Conservation (phyloP, 2,329 filamentous ascomycete genomes). For the Verticillium nubilum region DNA sequence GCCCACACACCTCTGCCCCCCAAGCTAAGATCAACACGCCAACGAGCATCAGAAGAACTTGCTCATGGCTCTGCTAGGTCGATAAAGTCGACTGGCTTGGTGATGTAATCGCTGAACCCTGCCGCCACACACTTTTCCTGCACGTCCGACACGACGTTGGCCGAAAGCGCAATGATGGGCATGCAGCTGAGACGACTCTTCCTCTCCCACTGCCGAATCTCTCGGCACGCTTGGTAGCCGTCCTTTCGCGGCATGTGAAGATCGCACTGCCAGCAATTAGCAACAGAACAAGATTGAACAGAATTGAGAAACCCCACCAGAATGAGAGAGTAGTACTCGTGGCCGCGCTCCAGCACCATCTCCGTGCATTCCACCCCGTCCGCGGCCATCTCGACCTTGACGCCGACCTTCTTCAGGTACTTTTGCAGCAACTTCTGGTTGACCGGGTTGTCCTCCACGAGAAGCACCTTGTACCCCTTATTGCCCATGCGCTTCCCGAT, state of each 20-base stretch:
- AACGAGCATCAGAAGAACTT: slow-evolving; percentile 56
- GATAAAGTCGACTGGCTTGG: slow-evolving; percentile 86
- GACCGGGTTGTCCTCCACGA: slow-evolving; percentile 81
- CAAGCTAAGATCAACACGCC: no score
- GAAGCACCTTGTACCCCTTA: slow-evolving; percentile 70
- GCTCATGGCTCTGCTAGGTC: slow-evolving; percentile 69
- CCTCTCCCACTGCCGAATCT: slow-evolving; percentile 73
- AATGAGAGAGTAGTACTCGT: slow-evolving; percentile 72
- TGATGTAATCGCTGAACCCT: slow-evolving; percentile 81
- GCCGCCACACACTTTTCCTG: slow-evolving; percentile 75
- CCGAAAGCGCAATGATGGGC: slow-evolving; percentile 79
- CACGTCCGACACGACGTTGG: slow-evolving; percentile 83
- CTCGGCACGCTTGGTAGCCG: slow-evolving; percentile 78
- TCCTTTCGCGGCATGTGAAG: slow-evolving; percentile 90
- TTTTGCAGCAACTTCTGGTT: slow-evolving; percentile 81
- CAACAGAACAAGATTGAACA: no score
- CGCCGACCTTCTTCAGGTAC: slow-evolving; percentile 70
- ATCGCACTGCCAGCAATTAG: slow-evolving; percentile 74
- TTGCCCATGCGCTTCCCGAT: slow-evolving; percentile 71
- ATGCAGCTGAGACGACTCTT: slow-evolving; percentile 48
- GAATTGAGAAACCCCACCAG: slow-evolving; percentile 50
- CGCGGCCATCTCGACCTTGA: slow-evolving; percentile 67
- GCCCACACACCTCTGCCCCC: neutral
- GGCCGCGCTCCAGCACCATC: slow-evolving; percentile 61
- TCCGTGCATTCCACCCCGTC: slow-evolving; percentile 78